Base-by-base conservation (phyloP, 78 protist species). In the Acrasis kona region DNA sequence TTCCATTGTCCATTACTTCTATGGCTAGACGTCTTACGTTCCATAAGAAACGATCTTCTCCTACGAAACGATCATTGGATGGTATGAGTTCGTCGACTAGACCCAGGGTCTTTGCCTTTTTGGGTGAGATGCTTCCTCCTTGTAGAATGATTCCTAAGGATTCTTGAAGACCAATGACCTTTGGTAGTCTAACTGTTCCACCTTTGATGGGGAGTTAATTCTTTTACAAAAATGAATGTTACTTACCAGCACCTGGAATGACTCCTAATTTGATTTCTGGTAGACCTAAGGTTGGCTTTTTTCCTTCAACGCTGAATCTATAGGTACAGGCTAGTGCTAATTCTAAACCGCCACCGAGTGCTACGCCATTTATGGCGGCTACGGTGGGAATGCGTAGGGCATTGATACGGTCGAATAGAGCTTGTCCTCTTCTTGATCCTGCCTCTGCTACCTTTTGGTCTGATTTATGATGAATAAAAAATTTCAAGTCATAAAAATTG, bases 281-380 rank as follows among this genome's bases (percentile, higher is more conserved):
- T 35, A 72, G 32, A 65, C 39, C 86, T 28, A 66, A 27, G 37
- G 41, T 29, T 41, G 61, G 2, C 32, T 39, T 5, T 31, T 19
- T 76, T 7, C 10, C 12, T 32, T 50, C 76, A 19, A 67, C 31
- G 5, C 6, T 65, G 34, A 41, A 41, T 31, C 82, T 38, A 72
- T 69, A 50, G 29, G 80, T 30, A 57, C 87, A 78, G 8, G 87
- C 84, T 1, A 86, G 75, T 3, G 85, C 86, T 1, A 82, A 28
- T 72, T 82, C 87, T 2, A 37, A 57, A 39, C 91, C 87, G 7
- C 88, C 91, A 1, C 91, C 91, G 1, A 86, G 78, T 41, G 82
- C 70, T 32, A 66, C 12, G 10, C 91, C 91, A 34, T 82, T 50
- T 76, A 86, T 77, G 5, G 91, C 91, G 0, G 91, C 91, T 4